phyloP scores from a whole-genome alignment of 805 yeast genomes.

The Geotrichum ghanense region DNA sequence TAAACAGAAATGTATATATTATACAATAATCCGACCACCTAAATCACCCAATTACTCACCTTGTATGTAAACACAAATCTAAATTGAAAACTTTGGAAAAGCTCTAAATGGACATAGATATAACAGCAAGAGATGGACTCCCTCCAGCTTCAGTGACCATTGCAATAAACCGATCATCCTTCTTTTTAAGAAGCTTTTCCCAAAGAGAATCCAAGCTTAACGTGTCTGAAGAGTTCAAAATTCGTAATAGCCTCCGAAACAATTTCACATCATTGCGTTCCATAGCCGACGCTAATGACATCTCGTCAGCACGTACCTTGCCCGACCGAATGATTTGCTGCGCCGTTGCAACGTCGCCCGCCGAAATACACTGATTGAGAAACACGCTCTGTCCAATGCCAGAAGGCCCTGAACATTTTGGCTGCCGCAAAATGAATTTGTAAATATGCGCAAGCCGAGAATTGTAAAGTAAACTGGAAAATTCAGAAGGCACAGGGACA shows the following conservation, averaged over 20 bases:
- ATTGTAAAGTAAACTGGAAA: neutral
- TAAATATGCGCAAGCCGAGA: neutral
- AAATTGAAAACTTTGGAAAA: too few species aligned
- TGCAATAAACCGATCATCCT: neutral
- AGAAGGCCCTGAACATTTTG: neutral
- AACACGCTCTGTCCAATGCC: slow-evolving; percentile 1
- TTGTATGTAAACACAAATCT: too few species aligned
- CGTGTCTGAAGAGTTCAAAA: neutral
- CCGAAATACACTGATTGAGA: neutral
- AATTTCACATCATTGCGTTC: neutral
- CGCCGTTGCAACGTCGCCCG: neutral
- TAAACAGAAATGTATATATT: too few species aligned
- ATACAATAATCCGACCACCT: too few species aligned
- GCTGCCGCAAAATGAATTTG: neutral
- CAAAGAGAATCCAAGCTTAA: neutral
- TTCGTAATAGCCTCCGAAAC: neutral
- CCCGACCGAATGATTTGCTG: neutral
- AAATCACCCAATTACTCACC: too few species aligned
- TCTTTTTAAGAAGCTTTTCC: neutral
- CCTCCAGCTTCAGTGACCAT: neutral
- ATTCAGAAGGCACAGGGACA: slow-evolving; percentile 1
- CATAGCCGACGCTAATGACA: neutral
- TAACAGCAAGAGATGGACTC: neutral
- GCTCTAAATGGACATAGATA: too few species aligned
- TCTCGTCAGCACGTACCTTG: neutral